Base-by-base conservation (phyloP, 768 basidiomycete species). In the Terana coerulea region DNA sequence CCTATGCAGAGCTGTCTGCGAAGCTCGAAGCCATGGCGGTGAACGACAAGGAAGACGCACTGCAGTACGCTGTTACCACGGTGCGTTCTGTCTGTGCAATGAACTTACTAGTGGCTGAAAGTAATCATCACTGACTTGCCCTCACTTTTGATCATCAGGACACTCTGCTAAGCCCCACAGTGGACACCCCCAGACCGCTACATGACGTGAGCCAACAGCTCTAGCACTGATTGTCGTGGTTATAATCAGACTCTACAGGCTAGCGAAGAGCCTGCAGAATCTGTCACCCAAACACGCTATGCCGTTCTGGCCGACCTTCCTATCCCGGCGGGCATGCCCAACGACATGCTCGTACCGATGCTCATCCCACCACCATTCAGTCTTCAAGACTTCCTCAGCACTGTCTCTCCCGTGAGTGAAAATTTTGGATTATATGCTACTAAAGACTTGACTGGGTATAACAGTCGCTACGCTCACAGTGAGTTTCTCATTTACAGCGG, bases 321-420 rank as follows among this genome's bases (percentile, higher is more conserved):
- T 8, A 67, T 90, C 5, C 88, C 88, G 5, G 61, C 69, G 1
- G 77, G 77, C 45, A 76, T 81, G 33, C 86, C 87, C 0, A 78
- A 81, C 31, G 83, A 85, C 46, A 77, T 77, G 1, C 71, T 91
- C 40, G 81, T 76, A 45, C 88, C 88, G 0, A 83, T 91, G 49
- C 55, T 80, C 43, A 78, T 91, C 25, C 87, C 86, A 6, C 54
- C 79, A 7, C 73, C 83, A 7, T 74, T 80, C 55, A 83, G 80
- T 14, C 63, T 91, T 11, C 81, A 86, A 39, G 88, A 90, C 52
- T 88, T 89, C 56, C 69, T 89, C 3, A 73, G 72, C 15, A 79
- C 75, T 51, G 71, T 75, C 11, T 72, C 80, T 10, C 77, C 78
- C 25, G 87, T 88, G 69, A 57, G 77, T 70, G 28, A 44, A 17